Evolutionary conservation across 2,329 filamentous ascomycete species (phyloP).

Genomic region (Rutstroemia sp.): DNA sequence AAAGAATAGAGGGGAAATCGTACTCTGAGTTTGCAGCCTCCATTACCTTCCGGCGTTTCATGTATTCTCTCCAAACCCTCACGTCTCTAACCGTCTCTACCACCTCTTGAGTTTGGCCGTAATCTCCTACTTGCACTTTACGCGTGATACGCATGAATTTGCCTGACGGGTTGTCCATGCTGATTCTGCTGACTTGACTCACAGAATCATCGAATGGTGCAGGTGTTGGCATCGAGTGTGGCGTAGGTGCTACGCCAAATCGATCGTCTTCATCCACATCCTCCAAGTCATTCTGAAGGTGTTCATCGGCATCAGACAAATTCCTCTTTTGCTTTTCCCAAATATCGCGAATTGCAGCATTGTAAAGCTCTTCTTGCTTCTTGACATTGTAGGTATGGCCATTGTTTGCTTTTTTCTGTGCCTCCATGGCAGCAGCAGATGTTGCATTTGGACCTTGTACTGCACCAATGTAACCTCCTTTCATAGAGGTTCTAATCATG

Average conservation of each 20-base stretch:
- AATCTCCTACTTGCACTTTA: conserved; percentile 48
- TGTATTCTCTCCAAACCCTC: conserved; percentile 82
- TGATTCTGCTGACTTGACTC: conserved; percentile 66
- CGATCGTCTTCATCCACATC: conserved; percentile 47
- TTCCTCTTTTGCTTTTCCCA: conserved; percentile 84
- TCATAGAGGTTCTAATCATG: conserved; percentile 98
- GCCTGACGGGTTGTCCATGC: conserved; percentile 56
- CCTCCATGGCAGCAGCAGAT: conserved; percentile 66
- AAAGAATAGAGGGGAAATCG: conserved; percentile 29
- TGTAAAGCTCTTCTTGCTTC: conserved; percentile 85
- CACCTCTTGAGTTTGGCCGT: conserved; percentile 54
- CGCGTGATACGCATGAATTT: conserved; percentile 72
- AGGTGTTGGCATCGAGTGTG: conserved; percentile 60
- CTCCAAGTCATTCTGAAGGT: conserved; percentile 48
- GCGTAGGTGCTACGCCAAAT: conserved; percentile 43
- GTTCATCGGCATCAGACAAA: conserved; percentile 64
- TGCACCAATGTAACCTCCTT: conserved; percentile 85
- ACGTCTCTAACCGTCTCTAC: conserved; percentile 65
- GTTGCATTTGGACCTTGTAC: conserved; percentile 59
- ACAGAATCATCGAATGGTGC: conserved; percentile 64
- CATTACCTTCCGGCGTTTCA: conserved; percentile 55
- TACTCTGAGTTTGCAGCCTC: conserved; percentile 55
- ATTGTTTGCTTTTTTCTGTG: conserved; percentile 75
- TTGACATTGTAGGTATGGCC: conserved; percentile 98
- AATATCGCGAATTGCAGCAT: conserved; percentile 82